A percentile compares a stretch with the other conserved stretches of the same genome.
phyloP scores from a whole-genome alignment of 2,329 filamentous ascomycete species.

The Aspergillus nomiae region DNA sequence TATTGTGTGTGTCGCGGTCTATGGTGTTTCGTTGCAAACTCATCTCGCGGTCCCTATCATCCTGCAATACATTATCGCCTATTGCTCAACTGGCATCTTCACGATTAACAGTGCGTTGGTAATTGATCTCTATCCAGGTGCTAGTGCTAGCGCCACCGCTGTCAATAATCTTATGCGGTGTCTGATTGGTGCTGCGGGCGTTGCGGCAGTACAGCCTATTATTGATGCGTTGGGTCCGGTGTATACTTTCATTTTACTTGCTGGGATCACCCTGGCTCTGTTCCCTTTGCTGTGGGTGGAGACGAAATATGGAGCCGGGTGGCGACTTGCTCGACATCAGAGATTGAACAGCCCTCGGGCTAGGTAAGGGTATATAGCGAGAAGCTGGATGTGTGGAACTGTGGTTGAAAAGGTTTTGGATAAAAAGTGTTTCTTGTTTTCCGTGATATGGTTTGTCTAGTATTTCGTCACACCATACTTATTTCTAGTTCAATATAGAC shows the following conservation, averaged over 20 bases:
- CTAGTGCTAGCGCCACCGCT: background rate
- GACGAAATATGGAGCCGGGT: background rate
- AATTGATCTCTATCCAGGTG: background rate
- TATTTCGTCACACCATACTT: too few species aligned
- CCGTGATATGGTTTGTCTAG: too few species aligned
- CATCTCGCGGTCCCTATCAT: background rate
- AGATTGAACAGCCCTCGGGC: background rate
- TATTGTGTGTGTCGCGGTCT: background rate
- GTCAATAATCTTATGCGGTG: background rate
- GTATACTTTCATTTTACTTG: background rate
- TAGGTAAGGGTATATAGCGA: background rate
- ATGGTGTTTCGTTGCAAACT: background rate
- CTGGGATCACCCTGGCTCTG: background rate
- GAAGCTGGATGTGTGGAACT: background rate
- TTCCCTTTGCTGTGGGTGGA: background rate
- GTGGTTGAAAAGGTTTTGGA: too few species aligned
- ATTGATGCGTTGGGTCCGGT: background rate
- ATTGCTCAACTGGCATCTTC: background rate
- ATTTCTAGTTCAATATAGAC: too few species aligned
- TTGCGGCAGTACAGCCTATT: background rate
- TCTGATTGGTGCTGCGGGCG: background rate
- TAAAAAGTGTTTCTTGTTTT: too few species aligned
- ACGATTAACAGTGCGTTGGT: background rate
- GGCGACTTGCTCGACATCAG: background rate
- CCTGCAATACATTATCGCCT: background rate